Evolutionary conservation across 2,329 filamentous ascomycete genomes (phyloP), one percentile per base, ranked within the genome.

Genomic region (Talaromyces sp.): DNA sequence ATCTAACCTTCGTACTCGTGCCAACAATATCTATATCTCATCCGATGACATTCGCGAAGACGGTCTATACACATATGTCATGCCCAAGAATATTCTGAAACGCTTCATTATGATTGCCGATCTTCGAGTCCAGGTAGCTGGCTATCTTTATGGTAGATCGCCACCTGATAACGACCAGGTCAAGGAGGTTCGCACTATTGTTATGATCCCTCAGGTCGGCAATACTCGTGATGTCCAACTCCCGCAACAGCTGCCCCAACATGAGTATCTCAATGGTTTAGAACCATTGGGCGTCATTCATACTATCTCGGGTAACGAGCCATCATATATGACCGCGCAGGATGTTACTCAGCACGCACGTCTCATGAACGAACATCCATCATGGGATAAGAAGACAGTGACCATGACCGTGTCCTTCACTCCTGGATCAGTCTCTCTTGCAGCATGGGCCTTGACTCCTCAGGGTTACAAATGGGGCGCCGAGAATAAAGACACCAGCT

Each of bases 11-110:
- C 90, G 94, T 54, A 97, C 93, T 57, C 86, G 95, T 69, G 88
- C 95, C 59, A 99, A 98, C 85, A 97, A 99, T 80, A 97, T 99
- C 73, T 99, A 98, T 78, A 96, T 99, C 71, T 97, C 95, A 8
- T 95, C 93, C 0, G 93, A 97, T 62, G 95, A 98, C 75, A 91
- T 94, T 69, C 91, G 93, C 62, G 87, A 95, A 69, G 93, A 97
- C 66, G 92, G 93, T 45, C 86, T 89, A 73, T 90, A 91, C 74
- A 99, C 94, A 0, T 99, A 98, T 73, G 91, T 99, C 73, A 97
- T 99, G 92, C 95, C 95, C 0, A 99, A 98, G 86, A 99, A 99
- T 77, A 90, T 99, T 58, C 86, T 99, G 73, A 97, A 97, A 85
- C 91, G 92, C 69, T 99, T 99, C 84, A 98, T 99, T 81, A 95